Percentiles rank a stretch among this genome's conserved stretches.
These are phyloP conservation scores for Penicillium paradoxum DNA, from an alignment of 495 filamentous ascomycete species.

Conservation along the genomic window DNA sequence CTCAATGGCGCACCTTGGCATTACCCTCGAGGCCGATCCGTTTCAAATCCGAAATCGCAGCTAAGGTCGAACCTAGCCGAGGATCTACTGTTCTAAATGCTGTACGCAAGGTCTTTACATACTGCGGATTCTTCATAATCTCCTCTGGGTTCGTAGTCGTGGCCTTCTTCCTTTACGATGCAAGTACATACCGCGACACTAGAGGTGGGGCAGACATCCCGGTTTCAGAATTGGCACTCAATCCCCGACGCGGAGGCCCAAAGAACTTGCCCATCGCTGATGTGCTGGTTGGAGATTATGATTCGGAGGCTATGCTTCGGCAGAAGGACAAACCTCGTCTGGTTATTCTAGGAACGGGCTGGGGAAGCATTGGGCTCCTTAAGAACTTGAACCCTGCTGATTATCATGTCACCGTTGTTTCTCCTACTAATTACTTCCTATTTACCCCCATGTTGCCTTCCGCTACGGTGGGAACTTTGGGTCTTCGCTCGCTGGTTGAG, in stretches of 20 bases:
- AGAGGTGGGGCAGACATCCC: conserved; percentile 63
- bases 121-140: conserved; percentile 55
- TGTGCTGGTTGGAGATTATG: conserved; percentile 79
- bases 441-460: conserved; percentile 98
- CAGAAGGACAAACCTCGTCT: conserved; percentile 83
- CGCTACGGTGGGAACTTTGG: conserved; percentile 92
- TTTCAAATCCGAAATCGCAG: conserved; percentile 26
- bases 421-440: conserved; percentile 91
- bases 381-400: conserved; percentile 86
- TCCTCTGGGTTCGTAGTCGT: conserved; percentile 53
- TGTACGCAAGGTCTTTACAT: conserved; percentile 48
- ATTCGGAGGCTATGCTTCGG: conserved; percentile 58
- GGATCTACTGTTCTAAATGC: conserved; percentile 15
- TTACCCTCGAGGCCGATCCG: conserved; percentile 17
- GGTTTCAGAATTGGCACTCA: conserved; percentile 76
- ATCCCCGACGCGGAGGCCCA: conserved; percentile 78
- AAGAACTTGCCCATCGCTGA: conserved; percentile 96
- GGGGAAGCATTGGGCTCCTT: conserved; percentile 88
- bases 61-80: conserved; percentile 3
- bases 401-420: conserved; percentile 92
- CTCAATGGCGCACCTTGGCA: conserved; percentile 27
- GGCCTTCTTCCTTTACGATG: conserved; percentile 92
- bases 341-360: conserved; percentile 90
- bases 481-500: conserved; percentile 85
- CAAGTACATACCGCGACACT: conserved; percentile 76